Base-by-base conservation (phyloP, 2,329 filamentous ascomycete species). In the Monosporascus sp. region DNA sequence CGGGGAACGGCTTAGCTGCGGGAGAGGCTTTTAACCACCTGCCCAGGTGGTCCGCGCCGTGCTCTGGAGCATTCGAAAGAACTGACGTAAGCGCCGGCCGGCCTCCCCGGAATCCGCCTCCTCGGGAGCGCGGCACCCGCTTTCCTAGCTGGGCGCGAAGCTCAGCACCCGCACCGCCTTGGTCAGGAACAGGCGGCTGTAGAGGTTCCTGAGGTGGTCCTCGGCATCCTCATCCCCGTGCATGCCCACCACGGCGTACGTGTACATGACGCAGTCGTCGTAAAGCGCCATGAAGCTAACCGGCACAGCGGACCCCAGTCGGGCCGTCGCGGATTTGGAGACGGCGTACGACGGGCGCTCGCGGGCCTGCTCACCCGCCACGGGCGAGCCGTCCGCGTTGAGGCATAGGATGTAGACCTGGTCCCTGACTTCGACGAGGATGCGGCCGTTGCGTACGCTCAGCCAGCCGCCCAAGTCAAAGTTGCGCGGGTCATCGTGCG, bases 401-500 rank as follows among this genome's bases (percentile, higher is more conserved):
- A 77, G 64, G 1, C 69, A 65, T 3, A 77, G 60, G 27, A 78
- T 58, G 55, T 77, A 77, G 14, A 75, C 64, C 14, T 66, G 64
- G 31, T 75, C 71, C 50, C 72, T 65, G 16, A 76, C 67, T 59
- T 77, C 75, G 36, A 76, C 75, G 61, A 75, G 67, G 50, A 76
- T 44, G 1, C 72, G 69, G 50, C 72, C 67, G 43, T 75, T 68
- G 20, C 67, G 67, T 20, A 77, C 65, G 2, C 72, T 69, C 16
- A 78, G 63, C 75, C 75, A 77, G 16, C 75, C 75, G 34, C 75
- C 75, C 1, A 77, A 61, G 46, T 77, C 74, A 52, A 77, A 77
- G 24, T 60, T 69, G 22, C 43, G 43, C 3, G 43, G 43, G 5
- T 66, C 61, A 1, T 66, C 68, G 44, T 73, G 69, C 2, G 70